Percentiles rank a stretch among this genome's conserved stretches.
Evolutionary conservation across 108 stramenopile genomes (phyloP).

Genomic region (Chaetoceros muelleri): DNA sequence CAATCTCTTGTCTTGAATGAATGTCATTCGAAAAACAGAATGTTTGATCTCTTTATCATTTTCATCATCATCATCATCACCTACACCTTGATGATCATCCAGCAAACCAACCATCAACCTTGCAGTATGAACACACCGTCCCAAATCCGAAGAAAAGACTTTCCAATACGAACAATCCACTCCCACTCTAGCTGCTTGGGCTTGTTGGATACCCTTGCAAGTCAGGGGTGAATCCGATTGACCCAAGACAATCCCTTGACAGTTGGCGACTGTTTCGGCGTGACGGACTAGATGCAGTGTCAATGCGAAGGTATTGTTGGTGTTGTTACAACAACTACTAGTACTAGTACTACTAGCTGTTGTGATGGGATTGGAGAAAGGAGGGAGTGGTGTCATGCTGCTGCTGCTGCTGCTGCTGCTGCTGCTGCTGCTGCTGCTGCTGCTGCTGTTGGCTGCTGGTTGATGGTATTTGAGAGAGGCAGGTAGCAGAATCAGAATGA

Average conservation of each 20-base stretch:
- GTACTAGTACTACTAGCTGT: no score
- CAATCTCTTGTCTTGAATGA: conserved; percentile 25
- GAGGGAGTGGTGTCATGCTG: no score
- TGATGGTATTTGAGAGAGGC: no score
- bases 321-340: no score
- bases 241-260: conserved; percentile 25
- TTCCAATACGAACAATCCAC: not conserved
- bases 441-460: no score
- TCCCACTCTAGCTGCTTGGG: conserved; percentile 9
- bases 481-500: no score
- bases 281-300: conserved; percentile 36
- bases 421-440: no score
- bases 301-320: not conserved
- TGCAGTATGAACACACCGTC: not conserved
- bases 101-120: not conserved
- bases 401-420: no score
- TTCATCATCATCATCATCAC: conserved; percentile 1
- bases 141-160: not conserved
- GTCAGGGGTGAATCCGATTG: conserved; percentile 44
- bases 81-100: conserved; percentile 1
- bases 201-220: conserved; percentile 15
- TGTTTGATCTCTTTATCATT: not conserved
- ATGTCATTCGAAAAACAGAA: no score
- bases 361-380: no score
- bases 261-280: conserved; percentile 43